Percentiles rank a stretch among this genome's conserved stretches.
Conservation (phyloP, 176 grass and related monocot species). For the Tillandsia leiboldiana region DNA sequence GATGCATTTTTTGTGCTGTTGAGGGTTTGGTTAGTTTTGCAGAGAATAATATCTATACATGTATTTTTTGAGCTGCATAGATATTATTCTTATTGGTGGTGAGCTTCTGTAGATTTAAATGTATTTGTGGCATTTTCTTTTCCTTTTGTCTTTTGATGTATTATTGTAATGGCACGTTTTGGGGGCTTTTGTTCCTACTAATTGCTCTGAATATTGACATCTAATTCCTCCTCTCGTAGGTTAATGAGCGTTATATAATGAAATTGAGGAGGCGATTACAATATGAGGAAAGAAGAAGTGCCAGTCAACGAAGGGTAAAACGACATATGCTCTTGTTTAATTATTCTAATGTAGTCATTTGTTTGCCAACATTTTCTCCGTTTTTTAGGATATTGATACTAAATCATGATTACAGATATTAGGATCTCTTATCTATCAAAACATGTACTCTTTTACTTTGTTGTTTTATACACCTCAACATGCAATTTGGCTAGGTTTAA, state of each 20-base stretch:
- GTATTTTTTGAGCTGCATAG: not conserved
- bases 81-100: not conserved
- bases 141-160: not conserved
- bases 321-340: slow-evolving; percentile 4
- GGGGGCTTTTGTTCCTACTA: not conserved
- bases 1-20: too few relatives aligned
- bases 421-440: not conserved
- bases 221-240: slow-evolving; percentile 23
- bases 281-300: slow-evolving; percentile 72
- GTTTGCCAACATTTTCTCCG: slow-evolving; percentile 3
- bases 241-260: slow-evolving; percentile 49
- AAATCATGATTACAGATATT: slow-evolving; percentile 1
- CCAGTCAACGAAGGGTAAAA: slow-evolving; percentile 62
- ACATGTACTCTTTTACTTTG: slow-evolving; percentile 1
- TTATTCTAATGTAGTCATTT: slow-evolving; percentile 21
- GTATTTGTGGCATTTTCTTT: not conserved
- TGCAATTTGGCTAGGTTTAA: slow-evolving; percentile 5
- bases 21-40: not conserved
- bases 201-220: not conserved
- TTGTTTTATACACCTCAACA: slow-evolving; percentile 4
- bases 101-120: not conserved
- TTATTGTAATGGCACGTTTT: not conserved
- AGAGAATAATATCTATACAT: not conserved
- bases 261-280: slow-evolving; percentile 61
- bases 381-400: slow-evolving; percentile 6